Percentiles rank a stretch among this genome's conserved stretches.
These are phyloP conservation scores for Sicyos baderoa DNA, from an alignment of 306 rosid species.

Conservation along the genomic window DNA sequence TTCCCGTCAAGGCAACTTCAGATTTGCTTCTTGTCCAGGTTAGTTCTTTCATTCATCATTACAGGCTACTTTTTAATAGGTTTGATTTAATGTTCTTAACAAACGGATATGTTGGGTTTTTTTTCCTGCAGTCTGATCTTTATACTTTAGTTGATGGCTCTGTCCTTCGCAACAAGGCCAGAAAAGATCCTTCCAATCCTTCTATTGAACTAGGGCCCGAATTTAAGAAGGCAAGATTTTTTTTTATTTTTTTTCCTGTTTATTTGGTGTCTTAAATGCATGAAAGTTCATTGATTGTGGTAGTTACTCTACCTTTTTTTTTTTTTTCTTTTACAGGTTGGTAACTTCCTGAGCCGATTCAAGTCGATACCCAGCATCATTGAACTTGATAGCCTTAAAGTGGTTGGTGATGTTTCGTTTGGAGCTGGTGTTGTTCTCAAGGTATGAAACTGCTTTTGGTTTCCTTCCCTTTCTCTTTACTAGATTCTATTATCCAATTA, in stretches of 20 bases:
- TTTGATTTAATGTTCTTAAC: background rate
- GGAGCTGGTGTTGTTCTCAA: constrained; percentile 67
- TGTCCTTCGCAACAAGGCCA: constrained; percentile 54
- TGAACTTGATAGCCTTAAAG: constrained; percentile 82
- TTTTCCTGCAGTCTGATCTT: constrained; percentile 67
- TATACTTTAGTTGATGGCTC: constrained; percentile 69
- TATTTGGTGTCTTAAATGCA: constrained; percentile 10
- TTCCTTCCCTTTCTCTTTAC: background rate
- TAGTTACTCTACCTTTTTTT: constrained; percentile 20
- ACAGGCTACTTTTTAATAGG: background rate
- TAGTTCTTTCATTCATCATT: constrained; percentile 7
- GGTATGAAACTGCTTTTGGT: constrained; percentile 34
- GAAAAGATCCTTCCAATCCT: constrained; percentile 79
- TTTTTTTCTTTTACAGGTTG: constrained; percentile 40
- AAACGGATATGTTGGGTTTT: constrained; percentile 5
- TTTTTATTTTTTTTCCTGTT: too few species aligned
- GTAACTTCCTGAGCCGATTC: constrained; percentile 69
- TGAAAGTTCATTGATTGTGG: constrained; percentile 4
- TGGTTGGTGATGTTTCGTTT: constrained; percentile 88
- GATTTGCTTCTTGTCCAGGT: constrained; percentile 99
- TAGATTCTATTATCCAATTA: constrained; percentile 7
- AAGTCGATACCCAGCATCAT: constrained; percentile 89
- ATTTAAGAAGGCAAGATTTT: constrained; percentile 67
- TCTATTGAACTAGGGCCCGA: constrained; percentile 94
- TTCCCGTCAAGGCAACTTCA: constrained; percentile 93